A percentile compares a stretch with the other conserved stretches of the same genome.
phyloP scores from a whole-genome alignment of 257 asterid genomes.

The Forsythia viridissima region DNA sequence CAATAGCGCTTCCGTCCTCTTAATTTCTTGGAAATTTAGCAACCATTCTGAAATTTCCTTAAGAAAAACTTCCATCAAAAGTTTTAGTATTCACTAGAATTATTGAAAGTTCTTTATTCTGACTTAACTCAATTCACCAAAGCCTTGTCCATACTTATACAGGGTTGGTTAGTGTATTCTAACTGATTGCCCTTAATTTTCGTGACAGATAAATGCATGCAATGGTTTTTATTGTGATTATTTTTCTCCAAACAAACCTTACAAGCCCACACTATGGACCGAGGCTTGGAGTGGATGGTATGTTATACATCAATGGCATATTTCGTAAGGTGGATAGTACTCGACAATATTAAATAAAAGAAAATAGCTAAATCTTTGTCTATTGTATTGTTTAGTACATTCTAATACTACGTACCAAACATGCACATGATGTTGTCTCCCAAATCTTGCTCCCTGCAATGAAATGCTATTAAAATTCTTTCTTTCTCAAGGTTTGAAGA shows the following conservation, averaged over 20 bases:
- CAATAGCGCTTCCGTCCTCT: not conserved
- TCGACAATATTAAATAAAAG: not conserved
- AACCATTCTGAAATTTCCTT: constrained; percentile 3
- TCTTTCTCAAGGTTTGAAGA: constrained; percentile 71
- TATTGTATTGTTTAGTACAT: not conserved
- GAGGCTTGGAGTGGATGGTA: constrained; percentile 99
- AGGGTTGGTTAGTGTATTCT: not conserved
- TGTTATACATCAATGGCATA: not conserved
- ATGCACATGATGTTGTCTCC: too few species aligned
- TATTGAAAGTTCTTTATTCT: not conserved
- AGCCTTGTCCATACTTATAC: not conserved
- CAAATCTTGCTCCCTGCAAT: not conserved
- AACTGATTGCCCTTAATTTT: constrained; percentile 12
- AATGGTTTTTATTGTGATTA: constrained; percentile 94
- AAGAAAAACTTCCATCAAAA: not conserved
- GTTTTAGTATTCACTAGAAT: not conserved
- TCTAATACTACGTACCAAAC: too few species aligned
- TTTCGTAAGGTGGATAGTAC: not conserved
- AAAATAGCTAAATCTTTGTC: not conserved
- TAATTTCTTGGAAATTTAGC: constrained; percentile 1
- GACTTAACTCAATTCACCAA: not conserved
- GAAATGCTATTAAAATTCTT: not conserved
- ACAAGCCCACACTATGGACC: constrained; percentile 92
- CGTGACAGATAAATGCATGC: constrained; percentile 85
- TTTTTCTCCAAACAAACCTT: constrained; percentile 80